Evolutionary conservation across 2,329 filamentous ascomycete species (phyloP).

Genomic region (Stachybotrys echinatus): DNA sequence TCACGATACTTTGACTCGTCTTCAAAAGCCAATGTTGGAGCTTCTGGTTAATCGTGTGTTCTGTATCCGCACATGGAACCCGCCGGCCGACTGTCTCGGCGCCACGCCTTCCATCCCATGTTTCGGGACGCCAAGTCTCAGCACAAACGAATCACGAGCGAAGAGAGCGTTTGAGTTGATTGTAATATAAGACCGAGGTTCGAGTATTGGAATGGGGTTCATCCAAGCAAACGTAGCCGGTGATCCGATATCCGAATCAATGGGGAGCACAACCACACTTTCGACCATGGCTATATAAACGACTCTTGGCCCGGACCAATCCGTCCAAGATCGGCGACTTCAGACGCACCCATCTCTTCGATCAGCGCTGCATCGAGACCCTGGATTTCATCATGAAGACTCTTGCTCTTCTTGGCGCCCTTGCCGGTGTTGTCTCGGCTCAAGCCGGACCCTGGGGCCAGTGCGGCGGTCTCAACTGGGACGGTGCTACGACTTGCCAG

Average conservation of each 20-base stretch:
- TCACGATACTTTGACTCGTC: too few relatives aligned
- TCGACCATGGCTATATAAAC: background rate
- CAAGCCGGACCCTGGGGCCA: slow-evolving; percentile 14
- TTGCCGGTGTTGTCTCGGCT: background rate
- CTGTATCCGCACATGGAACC: too few relatives aligned
- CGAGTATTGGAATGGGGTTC: too few relatives aligned
- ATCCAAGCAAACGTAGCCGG: background rate
- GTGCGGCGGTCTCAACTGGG: slow-evolving; percentile 36
- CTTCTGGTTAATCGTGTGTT: too few relatives aligned
- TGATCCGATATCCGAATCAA: background rate
- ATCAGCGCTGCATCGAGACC: background rate
- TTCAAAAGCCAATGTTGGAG: too few relatives aligned
- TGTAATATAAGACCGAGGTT: too few relatives aligned
- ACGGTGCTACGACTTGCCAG: slow-evolving; percentile 34
- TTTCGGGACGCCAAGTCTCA: background rate
- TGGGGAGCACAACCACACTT: background rate
- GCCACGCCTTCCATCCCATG: background rate
- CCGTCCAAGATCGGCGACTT: background rate
- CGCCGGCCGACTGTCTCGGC: too few relatives aligned
- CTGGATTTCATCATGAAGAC: slow-evolving; percentile 1
- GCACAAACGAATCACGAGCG: background rate
- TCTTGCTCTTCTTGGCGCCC: background rate
- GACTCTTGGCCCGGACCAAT: background rate
- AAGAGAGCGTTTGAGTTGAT: background rate
- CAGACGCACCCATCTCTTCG: background rate